phyloP scores from a whole-genome alignment of 2,329 filamentous ascomycete genomes.

The Graphiopsis chlorocephala region DNA sequence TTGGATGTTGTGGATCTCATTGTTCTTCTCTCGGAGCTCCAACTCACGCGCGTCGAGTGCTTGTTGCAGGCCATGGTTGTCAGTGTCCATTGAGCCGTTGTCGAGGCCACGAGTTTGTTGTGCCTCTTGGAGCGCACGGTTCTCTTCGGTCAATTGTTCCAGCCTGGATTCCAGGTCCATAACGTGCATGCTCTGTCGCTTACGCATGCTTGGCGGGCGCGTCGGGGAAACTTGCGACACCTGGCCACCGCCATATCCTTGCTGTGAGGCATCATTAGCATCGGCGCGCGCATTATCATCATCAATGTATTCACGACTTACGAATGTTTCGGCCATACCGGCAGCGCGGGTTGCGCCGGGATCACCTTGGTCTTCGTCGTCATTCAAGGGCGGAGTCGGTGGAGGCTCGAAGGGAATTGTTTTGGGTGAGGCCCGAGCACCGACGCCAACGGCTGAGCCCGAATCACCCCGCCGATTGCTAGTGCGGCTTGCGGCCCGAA shows the following conservation, averaged over 20 bases:
- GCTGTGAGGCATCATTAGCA: slow-evolving; percentile 54
- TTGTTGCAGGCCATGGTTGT: slow-evolving; percentile 48
- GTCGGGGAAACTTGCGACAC: slow-evolving; percentile 81
- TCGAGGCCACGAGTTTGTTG: slow-evolving; percentile 39
- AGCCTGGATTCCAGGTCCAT: slow-evolving; percentile 80
- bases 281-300: not conserved
- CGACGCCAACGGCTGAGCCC: slow-evolving; percentile 38
- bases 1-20: slow-evolving; percentile 73
- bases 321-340: slow-evolving; percentile 91
- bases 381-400: slow-evolving; percentile 53
- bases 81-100: slow-evolving; percentile 40
- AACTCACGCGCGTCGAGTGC: slow-evolving; percentile 63
- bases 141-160: slow-evolving; percentile 82
- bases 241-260: slow-evolving; percentile 89
- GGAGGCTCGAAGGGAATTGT: slow-evolving; percentile 42
- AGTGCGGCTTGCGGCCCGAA: slow-evolving; percentile 62
- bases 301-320: slow-evolving; percentile 55
- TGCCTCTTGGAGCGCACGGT: slow-evolving; percentile 72
- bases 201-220: slow-evolving; percentile 90
- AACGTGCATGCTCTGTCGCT: slow-evolving; percentile 96
- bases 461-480: slow-evolving; percentile 47
- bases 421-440: slow-evolving; percentile 34
- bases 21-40: slow-evolving; percentile 75
- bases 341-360: slow-evolving; percentile 80
- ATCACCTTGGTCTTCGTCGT: slow-evolving; percentile 72